Evolutionary conservation across 2,329 filamentous ascomycete species (phyloP).

Genomic region (Sporothrix sp.): DNA sequence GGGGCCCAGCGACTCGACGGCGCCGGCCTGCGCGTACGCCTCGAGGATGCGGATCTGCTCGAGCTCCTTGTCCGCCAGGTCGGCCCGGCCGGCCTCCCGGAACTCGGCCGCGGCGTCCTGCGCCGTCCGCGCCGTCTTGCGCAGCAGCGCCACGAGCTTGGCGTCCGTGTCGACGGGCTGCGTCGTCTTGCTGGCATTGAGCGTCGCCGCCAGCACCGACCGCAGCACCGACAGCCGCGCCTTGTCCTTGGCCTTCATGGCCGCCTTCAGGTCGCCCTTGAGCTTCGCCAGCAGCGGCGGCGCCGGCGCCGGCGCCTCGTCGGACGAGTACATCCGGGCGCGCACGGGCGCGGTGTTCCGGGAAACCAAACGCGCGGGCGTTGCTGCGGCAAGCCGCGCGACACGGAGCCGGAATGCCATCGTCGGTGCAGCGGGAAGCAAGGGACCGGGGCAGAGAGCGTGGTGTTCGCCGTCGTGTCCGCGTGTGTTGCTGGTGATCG

Average conservation of each 20-base stretch:
- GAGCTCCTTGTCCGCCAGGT: constrained; percentile 62
- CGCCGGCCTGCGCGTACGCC: constrained; percentile 51
- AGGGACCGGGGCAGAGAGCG: too few species aligned
- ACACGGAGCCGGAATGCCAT: constrained; percentile 7
- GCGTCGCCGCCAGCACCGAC: constrained; percentile 56
- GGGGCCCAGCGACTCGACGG: constrained; percentile 47
- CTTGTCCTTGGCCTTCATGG: constrained; percentile 56
- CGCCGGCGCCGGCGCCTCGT: constrained; percentile 25
- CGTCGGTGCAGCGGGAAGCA: background rate
- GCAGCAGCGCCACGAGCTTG: constrained; percentile 57
- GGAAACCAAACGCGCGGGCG: background rate
- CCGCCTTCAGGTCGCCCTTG: constrained; percentile 52
- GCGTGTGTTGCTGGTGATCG: too few species aligned
- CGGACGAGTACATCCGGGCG: constrained; percentile 25
- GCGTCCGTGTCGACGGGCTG: constrained; percentile 61
- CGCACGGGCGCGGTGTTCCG: too few species aligned
- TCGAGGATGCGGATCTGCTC: constrained; percentile 54
- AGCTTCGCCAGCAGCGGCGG: constrained; percentile 44
- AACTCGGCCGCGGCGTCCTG: constrained; percentile 56
- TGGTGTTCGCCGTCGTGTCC: too few species aligned
- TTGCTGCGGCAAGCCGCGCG: background rate
- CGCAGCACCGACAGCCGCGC: constrained; percentile 60
- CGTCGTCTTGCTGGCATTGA: constrained; percentile 65
- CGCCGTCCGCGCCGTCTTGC: constrained; percentile 49
- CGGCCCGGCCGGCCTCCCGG: constrained; percentile 50